Evolutionary conservation across 345 rosid species (phyloP), one percentile per base, ranked within the genome.

Genomic region (Lepidium africanum): DNA sequence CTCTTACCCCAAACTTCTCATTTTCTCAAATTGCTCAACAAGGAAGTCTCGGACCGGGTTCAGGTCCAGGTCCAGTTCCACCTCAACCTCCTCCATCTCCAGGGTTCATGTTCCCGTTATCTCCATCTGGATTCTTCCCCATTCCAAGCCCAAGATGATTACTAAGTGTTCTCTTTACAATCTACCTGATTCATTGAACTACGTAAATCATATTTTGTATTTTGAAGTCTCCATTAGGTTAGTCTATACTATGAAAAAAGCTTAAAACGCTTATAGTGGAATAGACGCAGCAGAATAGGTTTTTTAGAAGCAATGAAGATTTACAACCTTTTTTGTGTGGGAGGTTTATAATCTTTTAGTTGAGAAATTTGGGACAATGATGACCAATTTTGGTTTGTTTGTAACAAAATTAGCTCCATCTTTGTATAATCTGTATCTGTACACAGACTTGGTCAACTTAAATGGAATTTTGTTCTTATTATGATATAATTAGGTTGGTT

Each of bases 11-110:
- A 23, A 92, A 81, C 77, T 92, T 87, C 73, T 56, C 81, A 5
- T 92, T 90, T 77, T 84, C 96, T 17, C 90, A 88, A 3, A 41
- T 81, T 73, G 71, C 77, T 40, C 98, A 87, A 72, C 59, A 85
- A 12, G 98, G 93, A 74, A 81, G 78, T 77, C 80, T 77, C 52
- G 95, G 96, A 59, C 88, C 91, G 50, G 92, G 96, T 63, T 80
- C 95, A 5, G 90, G 89, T 59, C 17, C 56, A 10, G 91, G 90
- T 62, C 49, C 55, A 21, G 75, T 69, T 25, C 69, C 19, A 59
- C 85, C 90, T 41, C 95, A 76, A 41, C 91, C 96, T 23, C 96
- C 86, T 10, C 87, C 76, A 13, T 92, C 96, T 14, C 89, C 96
- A 10, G 89, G 98, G 40, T 41, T 79, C 35, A 51, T 53, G 59